A percentile compares a stretch with the other conserved stretches of the same genome.
Evolutionary conservation across 495 filamentous ascomycete species (phyloP).

Genomic region (Cercophora sp.): DNA sequence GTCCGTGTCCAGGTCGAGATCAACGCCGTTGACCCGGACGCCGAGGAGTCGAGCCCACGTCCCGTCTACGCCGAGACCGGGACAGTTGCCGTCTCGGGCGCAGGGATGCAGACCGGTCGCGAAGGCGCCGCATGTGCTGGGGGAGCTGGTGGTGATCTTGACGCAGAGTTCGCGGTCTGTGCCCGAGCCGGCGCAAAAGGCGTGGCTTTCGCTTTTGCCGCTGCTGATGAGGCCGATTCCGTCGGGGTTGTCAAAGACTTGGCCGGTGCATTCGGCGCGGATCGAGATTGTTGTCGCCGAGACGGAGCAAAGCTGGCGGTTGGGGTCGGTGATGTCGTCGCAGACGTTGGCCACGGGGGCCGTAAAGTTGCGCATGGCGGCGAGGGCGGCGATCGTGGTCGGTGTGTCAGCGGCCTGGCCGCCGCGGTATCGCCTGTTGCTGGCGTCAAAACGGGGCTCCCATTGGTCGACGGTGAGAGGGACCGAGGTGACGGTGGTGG

Average conservation of each 20-base stretch:
- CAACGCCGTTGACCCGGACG: not conserved
- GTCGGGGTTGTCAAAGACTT: not conserved
- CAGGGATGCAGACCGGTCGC: not conserved
- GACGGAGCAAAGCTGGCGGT: not conserved
- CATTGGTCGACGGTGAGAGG: not conserved
- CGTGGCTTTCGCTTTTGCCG: no score
- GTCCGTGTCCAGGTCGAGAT: not conserved
- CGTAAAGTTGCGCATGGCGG: not conserved
- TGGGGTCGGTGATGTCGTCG: not conserved
- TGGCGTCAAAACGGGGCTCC: not conserved
- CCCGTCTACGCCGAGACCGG: not conserved
- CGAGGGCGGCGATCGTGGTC: not conserved
- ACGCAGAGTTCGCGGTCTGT: no score
- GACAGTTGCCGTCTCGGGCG: not conserved
- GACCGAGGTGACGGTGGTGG: not conserved
- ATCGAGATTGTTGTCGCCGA: not conserved
- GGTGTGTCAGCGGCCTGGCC: not conserved
- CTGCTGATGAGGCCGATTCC: no score
- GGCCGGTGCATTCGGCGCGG: not conserved
- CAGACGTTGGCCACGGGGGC: not conserved
- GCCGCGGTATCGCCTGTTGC: not conserved
- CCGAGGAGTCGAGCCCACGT: not conserved
- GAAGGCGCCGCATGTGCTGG: no score
- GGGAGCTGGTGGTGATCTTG: no score
- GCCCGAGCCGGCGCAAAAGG: no score